A percentile compares a stretch with the other conserved stretches of the same genome.
Conservation (phyloP, 768 basidiomycete species). For the Botryobasidium botryosum region DNA sequence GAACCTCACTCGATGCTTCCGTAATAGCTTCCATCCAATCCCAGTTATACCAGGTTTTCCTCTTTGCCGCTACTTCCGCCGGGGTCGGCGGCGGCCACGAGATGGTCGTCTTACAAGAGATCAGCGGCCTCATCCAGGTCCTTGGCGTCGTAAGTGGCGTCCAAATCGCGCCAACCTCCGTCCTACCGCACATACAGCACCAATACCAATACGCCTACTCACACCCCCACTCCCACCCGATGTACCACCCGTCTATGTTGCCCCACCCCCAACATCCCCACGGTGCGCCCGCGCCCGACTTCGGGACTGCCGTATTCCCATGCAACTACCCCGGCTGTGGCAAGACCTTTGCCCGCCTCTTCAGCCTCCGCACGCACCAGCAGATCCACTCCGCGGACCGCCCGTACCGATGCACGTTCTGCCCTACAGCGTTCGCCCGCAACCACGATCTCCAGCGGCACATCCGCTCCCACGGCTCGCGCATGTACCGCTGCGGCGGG, state of each 20-base stretch:
- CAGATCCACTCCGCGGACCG: constrained; percentile 46
- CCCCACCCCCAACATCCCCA: constrained; percentile 21
- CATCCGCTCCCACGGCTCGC: constrained; percentile 37
- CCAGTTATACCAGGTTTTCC: constrained; percentile 58
- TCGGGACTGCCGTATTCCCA: constrained; percentile 53
- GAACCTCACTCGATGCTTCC: constrained; percentile 31
- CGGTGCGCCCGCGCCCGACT: constrained; percentile 26
- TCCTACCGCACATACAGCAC: too few species aligned
- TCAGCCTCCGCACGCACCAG: constrained; percentile 54
- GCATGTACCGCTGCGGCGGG: constrained; percentile 6
- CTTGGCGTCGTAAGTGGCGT: constrained; percentile 66
- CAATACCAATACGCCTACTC: constrained; percentile 17
- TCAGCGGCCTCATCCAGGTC: constrained; percentile 67
- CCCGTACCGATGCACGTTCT: constrained; percentile 35
- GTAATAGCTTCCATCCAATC: constrained; percentile 55
- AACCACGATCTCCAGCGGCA: constrained; percentile 12
- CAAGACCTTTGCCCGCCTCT: constrained; percentile 54
- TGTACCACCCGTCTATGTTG: constrained; percentile 17
- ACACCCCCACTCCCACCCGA: constrained; percentile 15
- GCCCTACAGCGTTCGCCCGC: constrained; percentile 10
- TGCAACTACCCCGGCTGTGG: constrained; percentile 48
- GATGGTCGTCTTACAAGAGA: constrained; percentile 49
- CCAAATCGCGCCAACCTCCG: constrained; percentile 35
- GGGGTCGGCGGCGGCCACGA: constrained; percentile 30
- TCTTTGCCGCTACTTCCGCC: constrained; percentile 61